These are phyloP conservation scores for Colletotrichum trifolii DNA, from an alignment of 2,329 filamentous ascomycete genomes.

Conservation along the genomic window DNA sequence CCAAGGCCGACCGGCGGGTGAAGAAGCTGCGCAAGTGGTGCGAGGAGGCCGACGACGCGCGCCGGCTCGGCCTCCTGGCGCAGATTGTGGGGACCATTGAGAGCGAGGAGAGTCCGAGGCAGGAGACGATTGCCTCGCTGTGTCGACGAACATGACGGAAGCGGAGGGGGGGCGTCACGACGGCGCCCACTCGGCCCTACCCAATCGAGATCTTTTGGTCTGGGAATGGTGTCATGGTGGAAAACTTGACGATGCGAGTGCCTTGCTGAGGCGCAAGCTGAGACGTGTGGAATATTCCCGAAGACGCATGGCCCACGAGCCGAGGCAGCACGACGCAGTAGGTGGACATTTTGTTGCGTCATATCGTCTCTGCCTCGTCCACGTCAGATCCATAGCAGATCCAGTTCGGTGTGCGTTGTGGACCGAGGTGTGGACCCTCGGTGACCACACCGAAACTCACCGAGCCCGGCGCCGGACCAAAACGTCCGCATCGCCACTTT, in stretches of 20 bases:
- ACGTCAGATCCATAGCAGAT: not conserved
- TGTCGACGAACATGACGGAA: too few species aligned
- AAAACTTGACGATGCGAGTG: not conserved
- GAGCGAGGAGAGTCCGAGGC: not conserved
- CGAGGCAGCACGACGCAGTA: slow-evolving; percentile 9
- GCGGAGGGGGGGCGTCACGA: too few species aligned
- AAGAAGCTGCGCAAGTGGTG: slow-evolving; percentile 27
- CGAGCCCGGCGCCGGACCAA: not conserved
- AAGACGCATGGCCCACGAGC: not conserved
- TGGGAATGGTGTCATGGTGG: slow-evolving; percentile 1
- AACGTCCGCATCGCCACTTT: slow-evolving; percentile 4
- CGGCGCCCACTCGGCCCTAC: too few species aligned
- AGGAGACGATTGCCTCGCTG: not conserved
- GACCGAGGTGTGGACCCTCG: too few species aligned
- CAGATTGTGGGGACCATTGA: slow-evolving; percentile 11
- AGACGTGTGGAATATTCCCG: slow-evolving; percentile 2
- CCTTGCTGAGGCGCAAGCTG: not conserved
- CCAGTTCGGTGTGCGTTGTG: not conserved
- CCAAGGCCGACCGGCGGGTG: slow-evolving; percentile 18
- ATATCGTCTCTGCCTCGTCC: slow-evolving; percentile 1
- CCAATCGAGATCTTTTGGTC: too few species aligned
- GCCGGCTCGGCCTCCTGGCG: not conserved
- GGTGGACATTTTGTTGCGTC: slow-evolving; percentile 17
- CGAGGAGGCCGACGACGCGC: slow-evolving; percentile 1
- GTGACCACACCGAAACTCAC: not conserved